Percentiles rank a stretch among this genome's conserved stretches.
Evolutionary conservation across 768 basidiomycete species (phyloP).

Genomic region (Rhodosporidiobolus odoratus): DNA sequence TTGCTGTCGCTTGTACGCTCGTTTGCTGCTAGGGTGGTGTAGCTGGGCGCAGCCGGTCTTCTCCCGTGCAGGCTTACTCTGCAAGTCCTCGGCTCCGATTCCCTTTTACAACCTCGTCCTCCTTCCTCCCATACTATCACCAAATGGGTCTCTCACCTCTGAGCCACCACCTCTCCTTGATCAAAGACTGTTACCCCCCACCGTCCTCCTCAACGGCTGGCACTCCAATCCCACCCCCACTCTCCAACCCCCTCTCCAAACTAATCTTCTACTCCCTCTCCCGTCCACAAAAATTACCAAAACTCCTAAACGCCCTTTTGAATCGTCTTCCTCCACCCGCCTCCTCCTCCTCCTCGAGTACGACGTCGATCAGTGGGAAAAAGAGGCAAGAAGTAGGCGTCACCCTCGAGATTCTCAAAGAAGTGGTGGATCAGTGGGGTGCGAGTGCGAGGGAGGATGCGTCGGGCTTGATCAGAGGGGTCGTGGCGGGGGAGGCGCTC

Average conservation of each 20-base stretch:
- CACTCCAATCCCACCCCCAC: slow-evolving; percentile 7
- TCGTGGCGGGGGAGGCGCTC: slow-evolving; percentile 26
- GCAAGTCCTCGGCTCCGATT: too few species aligned
- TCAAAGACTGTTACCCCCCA: slow-evolving; percentile 31
- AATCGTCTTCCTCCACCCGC: slow-evolving; percentile 6
- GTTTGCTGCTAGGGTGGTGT: too few species aligned
- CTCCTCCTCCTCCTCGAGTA: not conserved
- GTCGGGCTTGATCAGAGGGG: slow-evolving; percentile 16
- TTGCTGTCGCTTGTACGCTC: too few species aligned
- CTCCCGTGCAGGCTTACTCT: too few species aligned
- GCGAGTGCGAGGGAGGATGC: slow-evolving; percentile 15
- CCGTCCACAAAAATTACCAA: slow-evolving; percentile 37
- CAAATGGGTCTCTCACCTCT: slow-evolving; percentile 28
- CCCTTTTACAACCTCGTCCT: too few species aligned
- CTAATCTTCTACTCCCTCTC: slow-evolving; percentile 34
- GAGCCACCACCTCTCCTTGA: slow-evolving; percentile 22
- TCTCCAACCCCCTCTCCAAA: slow-evolving; percentile 29
- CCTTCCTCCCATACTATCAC: too few species aligned
- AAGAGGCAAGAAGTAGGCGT: slow-evolving; percentile 25
- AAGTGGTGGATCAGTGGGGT: slow-evolving; percentile 28
- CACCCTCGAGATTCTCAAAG: slow-evolving; percentile 19
- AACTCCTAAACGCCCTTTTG: slow-evolving; percentile 25
- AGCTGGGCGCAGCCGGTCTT: too few species aligned
- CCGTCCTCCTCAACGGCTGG: not conserved
- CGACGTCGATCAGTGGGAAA: not conserved